phyloP scores from a whole-genome alignment of 2,329 filamentous ascomycete genomes.

The Talaromyces atroroseus region DNA sequence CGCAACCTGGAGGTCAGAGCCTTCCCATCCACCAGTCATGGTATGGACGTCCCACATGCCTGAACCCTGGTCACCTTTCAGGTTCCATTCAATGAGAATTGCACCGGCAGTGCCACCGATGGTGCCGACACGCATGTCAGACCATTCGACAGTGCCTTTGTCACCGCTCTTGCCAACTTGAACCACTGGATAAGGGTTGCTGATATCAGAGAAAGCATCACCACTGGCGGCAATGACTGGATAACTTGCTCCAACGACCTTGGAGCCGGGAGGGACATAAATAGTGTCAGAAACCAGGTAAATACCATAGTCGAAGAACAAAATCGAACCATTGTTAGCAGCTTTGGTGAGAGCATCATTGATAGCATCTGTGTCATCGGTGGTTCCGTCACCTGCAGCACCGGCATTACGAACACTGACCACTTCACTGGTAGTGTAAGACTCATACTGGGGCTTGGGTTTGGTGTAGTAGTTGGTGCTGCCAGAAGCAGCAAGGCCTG shows the following conservation, averaged over 20 bases:
- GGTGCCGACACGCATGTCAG: constrained; percentile 66
- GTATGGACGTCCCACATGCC: constrained; percentile 57
- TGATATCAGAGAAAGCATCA: constrained; percentile 50
- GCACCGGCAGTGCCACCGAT: constrained; percentile 63
- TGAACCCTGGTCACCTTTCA: constrained; percentile 45
- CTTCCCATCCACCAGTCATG: constrained; percentile 48
- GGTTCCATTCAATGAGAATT: constrained; percentile 67
- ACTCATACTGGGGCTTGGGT: constrained; percentile 52
- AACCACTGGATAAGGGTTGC: constrained; percentile 58
- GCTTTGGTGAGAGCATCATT: constrained; percentile 63
- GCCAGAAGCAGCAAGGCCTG: constrained; percentile 38
- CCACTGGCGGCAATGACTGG: constrained; percentile 55
- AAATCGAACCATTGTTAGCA: constrained; percentile 43
- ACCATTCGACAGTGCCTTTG: constrained; percentile 61
- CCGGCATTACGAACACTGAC: constrained; percentile 40
- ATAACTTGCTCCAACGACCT: constrained; percentile 53
- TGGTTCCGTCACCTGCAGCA: constrained; percentile 54
- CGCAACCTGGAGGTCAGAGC: constrained; percentile 41
- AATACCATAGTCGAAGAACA: constrained; percentile 54
- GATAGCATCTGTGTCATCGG: constrained; percentile 85
- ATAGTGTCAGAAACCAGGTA: constrained; percentile 48
- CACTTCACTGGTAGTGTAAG: constrained; percentile 34
- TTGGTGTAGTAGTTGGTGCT: constrained; percentile 39
- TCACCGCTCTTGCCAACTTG: constrained; percentile 62
- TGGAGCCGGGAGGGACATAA: constrained; percentile 44